Conservation (phyloP, 306 rosid genomes). For the Canavalia ensiformis region DNA sequence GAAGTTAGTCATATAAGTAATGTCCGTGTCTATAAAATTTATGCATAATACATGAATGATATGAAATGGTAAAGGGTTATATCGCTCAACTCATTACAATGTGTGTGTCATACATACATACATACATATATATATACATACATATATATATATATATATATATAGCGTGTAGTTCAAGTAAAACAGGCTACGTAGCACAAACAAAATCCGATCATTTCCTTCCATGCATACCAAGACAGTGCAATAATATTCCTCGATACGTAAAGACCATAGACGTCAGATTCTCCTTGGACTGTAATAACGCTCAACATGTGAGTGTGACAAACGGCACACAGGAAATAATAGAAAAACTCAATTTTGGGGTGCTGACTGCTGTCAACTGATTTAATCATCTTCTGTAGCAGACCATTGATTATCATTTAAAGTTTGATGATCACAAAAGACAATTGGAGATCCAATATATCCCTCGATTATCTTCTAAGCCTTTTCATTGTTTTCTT, state of each 20-base stretch:
- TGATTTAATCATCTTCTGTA: neutral
- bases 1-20: neutral
- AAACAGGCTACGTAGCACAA: slow-evolving; percentile 1
- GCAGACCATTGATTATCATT: neutral
- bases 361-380: neutral
- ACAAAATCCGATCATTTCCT: neutral
- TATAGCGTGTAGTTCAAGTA: neutral
- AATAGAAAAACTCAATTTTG: neutral
- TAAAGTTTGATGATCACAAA: too few relatives aligned
- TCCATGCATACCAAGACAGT: neutral
- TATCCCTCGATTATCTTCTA: neutral
- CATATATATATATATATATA: too few relatives aligned
- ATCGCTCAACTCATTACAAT: neutral
- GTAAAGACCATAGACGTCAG: slow-evolving; percentile 14
- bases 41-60: neutral
- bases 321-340: neutral
- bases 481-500: slow-evolving; percentile 3
- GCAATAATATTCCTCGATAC: slow-evolving; percentile 18
- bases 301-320: slow-evolving; percentile 19
- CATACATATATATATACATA: too few relatives aligned
- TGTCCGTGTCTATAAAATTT: neutral
- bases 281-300: neutral
- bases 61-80: neutral
- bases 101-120: neutral
- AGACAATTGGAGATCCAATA: neutral